Evolutionary conservation across 2,329 filamentous ascomycete genomes (phyloP).

Genomic region (Aureobasidium leucospermi): DNA sequence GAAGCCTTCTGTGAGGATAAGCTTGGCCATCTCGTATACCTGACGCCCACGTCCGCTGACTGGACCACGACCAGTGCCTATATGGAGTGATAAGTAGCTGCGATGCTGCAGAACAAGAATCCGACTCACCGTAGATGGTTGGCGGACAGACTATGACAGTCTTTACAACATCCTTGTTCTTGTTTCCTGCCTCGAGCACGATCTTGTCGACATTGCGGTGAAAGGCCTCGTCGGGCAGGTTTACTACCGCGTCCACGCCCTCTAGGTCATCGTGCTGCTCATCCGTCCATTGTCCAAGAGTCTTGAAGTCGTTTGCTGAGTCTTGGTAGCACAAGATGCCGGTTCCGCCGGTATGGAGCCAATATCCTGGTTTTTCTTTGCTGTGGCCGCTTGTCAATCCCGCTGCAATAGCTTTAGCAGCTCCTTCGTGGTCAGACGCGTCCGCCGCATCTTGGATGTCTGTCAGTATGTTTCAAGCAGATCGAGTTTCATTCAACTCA

Average conservation of each 20-base stretch:
- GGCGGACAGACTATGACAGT: conserved; percentile 61
- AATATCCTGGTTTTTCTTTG: conserved; percentile 26
- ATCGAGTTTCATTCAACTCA: conserved; percentile 24
- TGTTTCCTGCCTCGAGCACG: conserved; percentile 43
- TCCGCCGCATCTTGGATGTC: conserved; percentile 31
- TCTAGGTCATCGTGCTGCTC: conserved; percentile 54
- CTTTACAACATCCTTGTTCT: conserved; percentile 41
- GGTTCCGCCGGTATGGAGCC: conserved; percentile 49
- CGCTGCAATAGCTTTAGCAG: conserved; percentile 43
- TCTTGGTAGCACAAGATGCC: conserved; percentile 50
- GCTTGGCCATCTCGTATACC: conserved; percentile 46
- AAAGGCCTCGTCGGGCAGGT: conserved; percentile 48
- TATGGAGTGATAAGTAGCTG: background rate
- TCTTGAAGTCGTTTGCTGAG: conserved; percentile 30
- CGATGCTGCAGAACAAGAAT: background rate
- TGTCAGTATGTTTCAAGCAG: conserved; percentile 16
- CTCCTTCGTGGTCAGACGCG: conserved; percentile 38
- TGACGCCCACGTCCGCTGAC: conserved; percentile 50
- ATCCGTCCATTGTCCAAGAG: conserved; percentile 39
- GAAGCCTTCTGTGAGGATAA: conserved; percentile 45
- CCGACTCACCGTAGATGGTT: conserved; percentile 47
- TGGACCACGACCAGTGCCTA: conserved; percentile 39
- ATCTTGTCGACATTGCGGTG: conserved; percentile 66
- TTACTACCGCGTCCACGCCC: conserved; percentile 45
- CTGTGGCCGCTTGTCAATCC: conserved; percentile 44